Percentiles rank a stretch among this genome's conserved stretches.
phyloP scores from a whole-genome alignment of 345 rosid species.

The Melaleuca quinquenervia region DNA sequence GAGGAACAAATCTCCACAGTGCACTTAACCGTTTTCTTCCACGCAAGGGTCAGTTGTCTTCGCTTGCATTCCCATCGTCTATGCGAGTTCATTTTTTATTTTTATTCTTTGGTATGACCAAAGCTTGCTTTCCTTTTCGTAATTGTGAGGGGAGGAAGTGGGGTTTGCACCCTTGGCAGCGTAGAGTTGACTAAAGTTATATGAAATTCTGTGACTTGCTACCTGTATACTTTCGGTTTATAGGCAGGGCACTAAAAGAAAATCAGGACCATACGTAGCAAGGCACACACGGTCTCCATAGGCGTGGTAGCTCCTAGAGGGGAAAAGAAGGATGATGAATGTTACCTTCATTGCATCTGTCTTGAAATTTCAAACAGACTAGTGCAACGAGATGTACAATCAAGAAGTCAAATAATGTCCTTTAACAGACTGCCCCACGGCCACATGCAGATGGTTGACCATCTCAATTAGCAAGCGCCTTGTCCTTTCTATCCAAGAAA shows the following conservation, averaged over 20 bases:
- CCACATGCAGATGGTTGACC: neutral
- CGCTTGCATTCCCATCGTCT: too few species aligned
- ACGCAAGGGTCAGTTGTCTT: too few species aligned
- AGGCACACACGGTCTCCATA: neutral
- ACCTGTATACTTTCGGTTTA: neutral
- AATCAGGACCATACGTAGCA: neutral
- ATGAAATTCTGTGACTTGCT: neutral
- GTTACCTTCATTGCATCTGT: neutral
- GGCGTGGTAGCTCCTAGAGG: neutral
- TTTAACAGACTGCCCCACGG: neutral
- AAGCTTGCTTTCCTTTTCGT: neutral
- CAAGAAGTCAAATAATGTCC: neutral
- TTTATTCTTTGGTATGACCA: neutral
- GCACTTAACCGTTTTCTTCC: neutral
- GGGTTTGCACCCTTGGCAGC: neutral
- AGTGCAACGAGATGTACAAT: neutral
- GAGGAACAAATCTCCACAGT: neutral
- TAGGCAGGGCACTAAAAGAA: neutral
- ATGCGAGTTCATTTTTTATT: neutral
- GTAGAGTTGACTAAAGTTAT: neutral
- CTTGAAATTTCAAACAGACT: neutral
- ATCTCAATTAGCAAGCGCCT: conserved; percentile 12
- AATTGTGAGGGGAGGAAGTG: neutral
- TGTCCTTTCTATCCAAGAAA: conserved; percentile 36
- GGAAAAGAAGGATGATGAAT: neutral